A percentile compares a stretch with the other conserved stretches of the same genome.
Evolutionary conservation across 2,329 filamentous ascomycete species (phyloP).

Genomic region (Aotearoamyces nothofagi): DNA sequence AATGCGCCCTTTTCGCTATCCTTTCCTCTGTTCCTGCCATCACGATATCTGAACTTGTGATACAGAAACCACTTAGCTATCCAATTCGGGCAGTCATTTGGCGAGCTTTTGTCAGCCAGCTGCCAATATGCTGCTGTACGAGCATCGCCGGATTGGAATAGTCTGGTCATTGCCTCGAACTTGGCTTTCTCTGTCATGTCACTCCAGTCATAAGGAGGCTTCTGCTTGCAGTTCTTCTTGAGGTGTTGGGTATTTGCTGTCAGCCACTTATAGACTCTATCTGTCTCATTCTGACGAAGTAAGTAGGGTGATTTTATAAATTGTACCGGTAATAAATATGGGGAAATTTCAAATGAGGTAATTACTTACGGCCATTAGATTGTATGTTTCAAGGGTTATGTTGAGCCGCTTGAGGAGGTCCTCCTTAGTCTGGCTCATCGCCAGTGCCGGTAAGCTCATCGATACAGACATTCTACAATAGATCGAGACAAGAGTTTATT

Average conservation of each 20-base stretch:
- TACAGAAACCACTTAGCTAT: conserved; percentile 20
- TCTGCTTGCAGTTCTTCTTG: conserved; percentile 16
- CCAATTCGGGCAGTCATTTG: conserved; percentile 15
- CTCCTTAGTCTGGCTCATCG: conserved; percentile 19
- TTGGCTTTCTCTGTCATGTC: conserved; percentile 18
- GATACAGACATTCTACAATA: no score
- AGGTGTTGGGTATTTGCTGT: conserved; percentile 15
- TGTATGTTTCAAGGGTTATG: conserved; percentile 13
- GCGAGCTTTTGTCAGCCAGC: conserved; percentile 7
- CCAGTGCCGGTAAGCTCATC: conserved; percentile 5
- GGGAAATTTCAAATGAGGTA: not conserved
- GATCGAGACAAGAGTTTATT: no score
- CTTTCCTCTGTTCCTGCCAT: conserved; percentile 16
- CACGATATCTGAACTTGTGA: conserved; percentile 20
- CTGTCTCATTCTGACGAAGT: conserved; percentile 20
- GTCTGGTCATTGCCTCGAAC: conserved; percentile 15
- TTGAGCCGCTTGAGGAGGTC: conserved; percentile 16
- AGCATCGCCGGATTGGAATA: conserved; percentile 10
- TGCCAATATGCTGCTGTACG: conserved; percentile 16
- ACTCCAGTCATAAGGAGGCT: conserved; percentile 19
- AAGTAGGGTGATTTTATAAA: no score
- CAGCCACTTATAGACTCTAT: conserved; percentile 16
- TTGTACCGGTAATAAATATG: not conserved
- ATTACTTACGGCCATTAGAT: conserved; percentile 17
- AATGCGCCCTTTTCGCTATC: no score